Evolutionary conservation across 805 yeast genomes (phyloP), one percentile per base, ranked within the genome.

Genomic region (Yarrowia sp.): DNA sequence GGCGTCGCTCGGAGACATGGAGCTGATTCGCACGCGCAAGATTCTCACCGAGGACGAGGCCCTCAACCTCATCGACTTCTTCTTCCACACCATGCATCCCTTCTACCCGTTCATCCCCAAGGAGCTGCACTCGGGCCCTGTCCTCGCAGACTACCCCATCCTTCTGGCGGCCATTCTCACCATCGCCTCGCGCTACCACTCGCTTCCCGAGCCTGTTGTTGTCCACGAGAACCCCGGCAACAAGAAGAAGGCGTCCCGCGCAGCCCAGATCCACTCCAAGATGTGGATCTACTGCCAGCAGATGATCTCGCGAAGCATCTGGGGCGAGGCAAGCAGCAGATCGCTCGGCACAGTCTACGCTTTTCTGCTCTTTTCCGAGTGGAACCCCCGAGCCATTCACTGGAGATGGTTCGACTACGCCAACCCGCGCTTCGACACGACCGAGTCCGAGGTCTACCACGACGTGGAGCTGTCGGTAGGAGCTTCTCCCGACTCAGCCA

Each of bases 321-420:
- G 97, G 97, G 97, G 96, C 0, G 97, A 90, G 70, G 94, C 96
- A 0, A 85, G 89, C 63, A 88, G 94, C 6, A 76, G 97, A 65
- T 86, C 94, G 0, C 82, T 91, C 3, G 97, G 97, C 1, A 90
- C 97, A 0, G 85, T 91, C 6, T 79, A 88, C 64, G 92, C 97
- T 0, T 89, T 92, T 69, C 73, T 92, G 55, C 76, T 92, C 16
- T 86, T 90, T 67, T 88, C 97, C 0, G 97, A 93, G 72, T 92
- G 98, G 98, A 90, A 91, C 68, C 97, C 97, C 3, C 77, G 97
- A 61, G 96, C 97, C 3, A 90, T 91, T 64, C 97, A 91, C 72
- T 87, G 91, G 86, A 76, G 90, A 66, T 84, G 93, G 88, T 75
- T 84, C 0, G 96, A 92, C 73, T 88, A 90, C 73, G 96, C 73